Conservation (phyloP, 345 rosid genomes). For the Gossypium herbaceum region DNA sequence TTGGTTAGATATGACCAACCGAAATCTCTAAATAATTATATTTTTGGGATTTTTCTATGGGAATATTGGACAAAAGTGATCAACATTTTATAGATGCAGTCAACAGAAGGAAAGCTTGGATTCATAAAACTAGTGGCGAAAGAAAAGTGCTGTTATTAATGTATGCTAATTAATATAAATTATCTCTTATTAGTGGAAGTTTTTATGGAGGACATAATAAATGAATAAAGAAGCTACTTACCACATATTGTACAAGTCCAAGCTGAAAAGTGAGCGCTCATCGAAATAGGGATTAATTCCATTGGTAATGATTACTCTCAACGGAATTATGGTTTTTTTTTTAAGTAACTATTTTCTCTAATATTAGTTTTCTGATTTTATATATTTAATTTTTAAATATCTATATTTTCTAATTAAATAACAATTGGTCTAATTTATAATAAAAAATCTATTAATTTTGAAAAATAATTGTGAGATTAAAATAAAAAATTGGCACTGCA, state of each 20-base stretch:
- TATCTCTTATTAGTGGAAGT: conserved; percentile 19
- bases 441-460: no score
- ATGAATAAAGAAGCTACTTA: not conserved
- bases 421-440: no score
- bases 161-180: not conserved
- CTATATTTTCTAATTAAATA: no score
- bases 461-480: no score
- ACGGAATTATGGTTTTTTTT: no score
- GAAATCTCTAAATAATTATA: not conserved
- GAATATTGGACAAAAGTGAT: not conserved
- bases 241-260: not conserved
- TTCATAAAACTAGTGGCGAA: not conserved
- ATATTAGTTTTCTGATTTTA: no score
- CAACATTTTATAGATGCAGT: not conserved
- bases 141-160: not conserved
- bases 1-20: not conserved
- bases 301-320: no score
- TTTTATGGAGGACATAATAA: not conserved
- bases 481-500: no score
- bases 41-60: not conserved
- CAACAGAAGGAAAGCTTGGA: not conserved
- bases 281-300: not conserved
- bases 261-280: not conserved
- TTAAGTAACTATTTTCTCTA: no score
- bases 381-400: no score